Base-by-base conservation (phyloP, 352 stramenopile genomes). In the Phytopythium cucurbitacearum region DNA sequence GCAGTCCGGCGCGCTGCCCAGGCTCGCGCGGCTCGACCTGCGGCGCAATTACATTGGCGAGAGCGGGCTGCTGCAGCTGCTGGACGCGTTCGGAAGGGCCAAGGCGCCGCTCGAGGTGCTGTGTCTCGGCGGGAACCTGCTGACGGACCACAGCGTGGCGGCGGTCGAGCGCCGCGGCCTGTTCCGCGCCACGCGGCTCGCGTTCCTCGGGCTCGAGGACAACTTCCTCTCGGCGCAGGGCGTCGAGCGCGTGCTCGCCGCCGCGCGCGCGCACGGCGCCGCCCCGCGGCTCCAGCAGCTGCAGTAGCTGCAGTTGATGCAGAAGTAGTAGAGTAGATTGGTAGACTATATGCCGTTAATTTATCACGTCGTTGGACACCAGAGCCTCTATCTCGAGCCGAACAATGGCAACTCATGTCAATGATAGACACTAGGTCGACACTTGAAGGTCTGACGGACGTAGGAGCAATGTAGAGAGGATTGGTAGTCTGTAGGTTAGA, bases 111-210 rank as follows among this genome's bases (percentile, higher is more conserved):
- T 89, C 39, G 68, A 86, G 64, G 85, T 82, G 47, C 57, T 93
- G 34, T 91, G 82, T 56, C 70, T 93, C 64, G 82, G 82, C 11
- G 82, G 82, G 35, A 92, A 92, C 64, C 64, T 92, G 48, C 76
- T 92, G 60, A 90, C 82, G 8, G 80, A 92, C 64, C 89, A 87
- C 56, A 85, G 77, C 46, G 82, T 88, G 15, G 38, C 51, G 5
- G 62, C 47, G 8, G 48, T 90, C 48, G 42, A 89, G 8, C 49
- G 56, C 4, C 59, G 73, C 46, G 71, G 21, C 1, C 21, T 28
- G 21, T 28, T 28, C 21, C 21, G 21, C 21, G 21, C 21, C 21
- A 28, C 77, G 11, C 64, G 65, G 8, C 53, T 92, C 48, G 67
- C 71, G 4, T 92, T 92, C 44, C 66, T 93, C 32, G 82, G 82